A percentile compares a stretch with the other conserved stretches of the same genome.
Conservation (phyloP, 2,329 filamentous ascomycete species). For the Epichloe amarillans region DNA sequence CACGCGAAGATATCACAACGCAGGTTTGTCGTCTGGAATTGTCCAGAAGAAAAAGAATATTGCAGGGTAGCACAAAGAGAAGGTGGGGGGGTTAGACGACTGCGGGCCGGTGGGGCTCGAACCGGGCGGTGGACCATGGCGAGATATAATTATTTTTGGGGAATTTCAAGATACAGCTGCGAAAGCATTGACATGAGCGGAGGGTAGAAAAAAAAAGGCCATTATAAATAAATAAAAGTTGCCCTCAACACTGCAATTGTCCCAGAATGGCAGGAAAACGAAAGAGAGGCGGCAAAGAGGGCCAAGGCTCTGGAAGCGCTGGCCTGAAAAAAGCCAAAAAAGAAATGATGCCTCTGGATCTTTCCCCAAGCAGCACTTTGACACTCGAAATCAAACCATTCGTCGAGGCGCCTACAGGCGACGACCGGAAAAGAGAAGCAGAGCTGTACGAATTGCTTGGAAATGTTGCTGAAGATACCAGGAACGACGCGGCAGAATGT, state of each 20-base stretch:
- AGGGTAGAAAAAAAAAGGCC: neutral
- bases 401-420: constrained; percentile 34
- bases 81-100: neutral
- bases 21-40: neutral
- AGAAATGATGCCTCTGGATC: constrained; percentile 10
- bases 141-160: constrained; percentile 1
- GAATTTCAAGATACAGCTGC: neutral
- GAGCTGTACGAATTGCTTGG: constrained; percentile 47
- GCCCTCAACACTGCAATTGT: neutral
- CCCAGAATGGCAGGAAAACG: constrained; percentile 21
- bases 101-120: neutral
- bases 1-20: too few relatives aligned
- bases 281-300: constrained; percentile 21
- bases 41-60: too few relatives aligned
- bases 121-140: constrained; percentile 2
- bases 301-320: constrained; percentile 11
- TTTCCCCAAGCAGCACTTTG: constrained; percentile 13
- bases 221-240: neutral
- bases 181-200: neutral
- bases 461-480: constrained; percentile 42
- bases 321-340: constrained; percentile 21
- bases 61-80: neutral
- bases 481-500: constrained; percentile 44
- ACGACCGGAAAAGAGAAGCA: constrained; percentile 45
- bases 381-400: constrained; percentile 29